These are phyloP conservation scores for Cercospora berteroae DNA, from an alignment of 2,329 filamentous ascomycete genomes.

Conservation along the genomic window DNA sequence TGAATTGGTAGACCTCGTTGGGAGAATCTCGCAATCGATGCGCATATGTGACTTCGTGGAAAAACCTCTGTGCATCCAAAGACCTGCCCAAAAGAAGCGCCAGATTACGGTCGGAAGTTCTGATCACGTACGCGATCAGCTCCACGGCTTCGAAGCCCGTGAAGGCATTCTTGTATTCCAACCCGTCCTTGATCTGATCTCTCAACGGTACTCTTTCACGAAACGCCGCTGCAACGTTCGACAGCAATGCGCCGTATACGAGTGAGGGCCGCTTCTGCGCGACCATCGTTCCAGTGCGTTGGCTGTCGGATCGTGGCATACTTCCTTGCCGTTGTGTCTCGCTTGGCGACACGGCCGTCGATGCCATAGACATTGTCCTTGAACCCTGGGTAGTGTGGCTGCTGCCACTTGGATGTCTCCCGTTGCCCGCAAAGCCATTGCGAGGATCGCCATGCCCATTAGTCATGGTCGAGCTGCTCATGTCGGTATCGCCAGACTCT, in stretches of 20 bases:
- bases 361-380: slow-evolving; percentile 90
- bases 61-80: slow-evolving; percentile 96
- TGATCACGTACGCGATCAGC: slow-evolving; percentile 92
- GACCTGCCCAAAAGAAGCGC: slow-evolving; percentile 87
- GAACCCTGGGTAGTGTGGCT: slow-evolving; percentile 47
- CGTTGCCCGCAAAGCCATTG: slow-evolving; percentile 26
- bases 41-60: slow-evolving; percentile 98
- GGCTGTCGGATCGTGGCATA: slow-evolving; percentile 41
- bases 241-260: slow-evolving; percentile 90
- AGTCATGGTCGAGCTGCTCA: slow-evolving; percentile 29
- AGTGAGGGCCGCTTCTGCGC: slow-evolving; percentile 71
- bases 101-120: slow-evolving; percentile 92
- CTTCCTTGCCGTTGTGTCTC: slow-evolving; percentile 30
- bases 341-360: slow-evolving; percentile 62
- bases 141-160: slow-evolving; percentile 95
- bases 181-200: slow-evolving; percentile 91
- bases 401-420: slow-evolving; percentile 30
- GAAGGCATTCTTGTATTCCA: slow-evolving; percentile 96
- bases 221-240: slow-evolving; percentile 90
- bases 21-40: slow-evolving; percentile 92
- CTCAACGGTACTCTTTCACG: slow-evolving; percentile 80
- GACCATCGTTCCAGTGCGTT: slow-evolving; percentile 46
- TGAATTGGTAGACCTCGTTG: slow-evolving; percentile 94
- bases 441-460: slow-evolving; percentile 34
- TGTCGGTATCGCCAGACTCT: slow-evolving; percentile 48